Conservation (phyloP, 441 rosid genomes). For the Brassica balearica region DNA sequence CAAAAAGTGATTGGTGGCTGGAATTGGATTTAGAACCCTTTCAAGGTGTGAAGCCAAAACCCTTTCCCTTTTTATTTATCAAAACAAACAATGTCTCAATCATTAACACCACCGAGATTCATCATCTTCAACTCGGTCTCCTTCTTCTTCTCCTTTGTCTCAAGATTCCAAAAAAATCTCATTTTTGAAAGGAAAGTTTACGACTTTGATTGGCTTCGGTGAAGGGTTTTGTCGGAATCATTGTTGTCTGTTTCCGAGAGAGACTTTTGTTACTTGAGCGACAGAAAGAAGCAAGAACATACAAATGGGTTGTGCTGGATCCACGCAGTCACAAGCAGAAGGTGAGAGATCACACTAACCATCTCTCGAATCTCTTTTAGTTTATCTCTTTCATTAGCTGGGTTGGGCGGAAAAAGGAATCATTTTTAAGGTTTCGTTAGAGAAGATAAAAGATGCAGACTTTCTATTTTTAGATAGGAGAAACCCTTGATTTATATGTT, state of each 20-base stretch:
- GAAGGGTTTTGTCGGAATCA: constrained; percentile 39
- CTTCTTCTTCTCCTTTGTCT: constrained; percentile 27
- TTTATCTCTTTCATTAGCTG: background rate
- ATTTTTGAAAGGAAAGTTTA: constrained; percentile 13
- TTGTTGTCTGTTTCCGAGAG: constrained; percentile 10
- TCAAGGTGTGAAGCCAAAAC: constrained; percentile 28
- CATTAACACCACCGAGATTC: constrained; percentile 10
- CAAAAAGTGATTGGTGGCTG: background rate
- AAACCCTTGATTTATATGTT: constrained; percentile 29
- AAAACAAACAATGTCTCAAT: constrained; percentile 16
- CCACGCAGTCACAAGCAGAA: constrained; percentile 62
- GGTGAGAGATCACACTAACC: constrained; percentile 40
- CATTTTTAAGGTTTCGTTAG: background rate
- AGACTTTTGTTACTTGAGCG: constrained; percentile 14
- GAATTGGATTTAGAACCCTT: constrained; percentile 30
- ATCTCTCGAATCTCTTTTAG: constrained; percentile 10
- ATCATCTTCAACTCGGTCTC: constrained; percentile 40
- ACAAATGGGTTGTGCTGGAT: constrained; percentile 83
- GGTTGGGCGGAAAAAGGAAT: background rate
- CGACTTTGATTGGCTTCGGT: constrained; percentile 39
- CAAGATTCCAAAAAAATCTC: constrained; percentile 17
- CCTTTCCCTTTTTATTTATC: constrained; percentile 22
- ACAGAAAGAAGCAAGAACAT: constrained; percentile 31
- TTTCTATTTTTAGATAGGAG: constrained; percentile 8
- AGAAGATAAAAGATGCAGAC: background rate